These are phyloP conservation scores for Metschnikowia borealis DNA, from an alignment of 805 yeast genomes.

Conservation along the genomic window DNA sequence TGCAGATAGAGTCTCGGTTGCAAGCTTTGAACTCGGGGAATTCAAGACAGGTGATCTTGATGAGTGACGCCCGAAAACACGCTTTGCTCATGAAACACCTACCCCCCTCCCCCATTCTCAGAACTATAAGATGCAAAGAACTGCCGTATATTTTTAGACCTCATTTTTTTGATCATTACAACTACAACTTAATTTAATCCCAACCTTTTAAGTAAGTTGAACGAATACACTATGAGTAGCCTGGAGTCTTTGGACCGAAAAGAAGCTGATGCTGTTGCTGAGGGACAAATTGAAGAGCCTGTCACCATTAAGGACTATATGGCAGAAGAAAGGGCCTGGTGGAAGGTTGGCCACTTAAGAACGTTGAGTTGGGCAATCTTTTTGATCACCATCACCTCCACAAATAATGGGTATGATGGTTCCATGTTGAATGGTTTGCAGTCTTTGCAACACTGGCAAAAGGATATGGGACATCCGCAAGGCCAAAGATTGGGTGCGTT, in stretches of 20 bases:
- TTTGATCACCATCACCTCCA: slow-evolving; percentile 42
- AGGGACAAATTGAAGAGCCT: background rate
- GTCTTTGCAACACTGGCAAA: slow-evolving; percentile 39
- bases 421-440: slow-evolving; percentile 49
- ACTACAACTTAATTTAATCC: background rate
- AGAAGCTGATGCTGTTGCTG: background rate
- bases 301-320: slow-evolving; percentile 12
- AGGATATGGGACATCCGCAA: slow-evolving; percentile 26
- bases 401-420: slow-evolving; percentile 34
- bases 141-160: background rate
- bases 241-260: background rate
- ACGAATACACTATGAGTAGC: slow-evolving; percentile 1
- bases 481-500: slow-evolving; percentile 23
- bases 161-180: background rate
- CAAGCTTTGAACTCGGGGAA: background rate
- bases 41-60: background rate
- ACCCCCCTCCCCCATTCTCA: background rate
- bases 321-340: slow-evolving; percentile 25
- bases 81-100: no score
- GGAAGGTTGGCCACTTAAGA: slow-evolving; percentile 34
- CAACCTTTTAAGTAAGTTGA: background rate
- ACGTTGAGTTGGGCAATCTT: slow-evolving; percentile 35
- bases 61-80: background rate
- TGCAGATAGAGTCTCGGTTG: background rate
- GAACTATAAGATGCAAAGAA: background rate